phyloP scores from a whole-genome alignment of 495 filamentous ascomycete species.

The Staphylotrichum tortipilum region DNA sequence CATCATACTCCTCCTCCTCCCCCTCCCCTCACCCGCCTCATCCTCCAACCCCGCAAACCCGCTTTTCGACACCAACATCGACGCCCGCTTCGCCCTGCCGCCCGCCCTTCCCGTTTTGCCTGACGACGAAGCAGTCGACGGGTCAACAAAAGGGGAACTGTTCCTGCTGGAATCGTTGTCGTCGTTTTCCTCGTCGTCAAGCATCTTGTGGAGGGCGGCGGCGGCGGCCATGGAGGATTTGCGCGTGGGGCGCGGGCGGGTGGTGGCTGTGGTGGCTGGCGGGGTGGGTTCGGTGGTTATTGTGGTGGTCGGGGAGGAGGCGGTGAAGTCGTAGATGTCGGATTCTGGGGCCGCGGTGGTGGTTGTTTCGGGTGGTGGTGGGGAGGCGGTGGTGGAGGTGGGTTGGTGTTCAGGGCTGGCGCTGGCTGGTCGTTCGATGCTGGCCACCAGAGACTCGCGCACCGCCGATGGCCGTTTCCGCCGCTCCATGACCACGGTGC shows the following conservation, averaged over 20 bases:
- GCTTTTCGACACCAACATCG: slow-evolving; percentile 32
- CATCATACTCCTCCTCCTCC: slow-evolving; percentile 47
- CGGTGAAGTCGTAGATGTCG: slow-evolving; percentile 34
- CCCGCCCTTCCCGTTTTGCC: no score
- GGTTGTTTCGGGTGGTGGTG: not conserved
- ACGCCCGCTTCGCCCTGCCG: slow-evolving; percentile 32
- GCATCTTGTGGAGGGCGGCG: slow-evolving; percentile 8
- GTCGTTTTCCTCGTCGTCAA: slow-evolving; percentile 10
- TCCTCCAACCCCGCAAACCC: slow-evolving; percentile 14
- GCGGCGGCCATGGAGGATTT: slow-evolving; percentile 18
- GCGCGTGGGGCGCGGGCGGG: not conserved
- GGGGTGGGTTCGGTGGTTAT: not conserved
- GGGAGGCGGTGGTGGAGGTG: not conserved
- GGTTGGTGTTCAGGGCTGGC: not conserved
- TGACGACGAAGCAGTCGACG: no score
- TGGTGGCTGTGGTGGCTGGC: not conserved
- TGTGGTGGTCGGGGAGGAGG: slow-evolving; percentile 15
- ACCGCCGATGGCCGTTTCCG: slow-evolving; percentile 23
- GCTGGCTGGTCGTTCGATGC: not conserved
- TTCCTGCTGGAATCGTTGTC: slow-evolving; percentile 1
- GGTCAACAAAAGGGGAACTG: no score
- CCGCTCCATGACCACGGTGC: slow-evolving; percentile 24
- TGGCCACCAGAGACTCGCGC: not conserved
- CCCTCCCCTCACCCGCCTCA: not conserved
- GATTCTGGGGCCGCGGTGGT: not conserved